phyloP scores from a whole-genome alignment of 2,329 filamentous ascomycete species.

The Fusarium sp. region DNA sequence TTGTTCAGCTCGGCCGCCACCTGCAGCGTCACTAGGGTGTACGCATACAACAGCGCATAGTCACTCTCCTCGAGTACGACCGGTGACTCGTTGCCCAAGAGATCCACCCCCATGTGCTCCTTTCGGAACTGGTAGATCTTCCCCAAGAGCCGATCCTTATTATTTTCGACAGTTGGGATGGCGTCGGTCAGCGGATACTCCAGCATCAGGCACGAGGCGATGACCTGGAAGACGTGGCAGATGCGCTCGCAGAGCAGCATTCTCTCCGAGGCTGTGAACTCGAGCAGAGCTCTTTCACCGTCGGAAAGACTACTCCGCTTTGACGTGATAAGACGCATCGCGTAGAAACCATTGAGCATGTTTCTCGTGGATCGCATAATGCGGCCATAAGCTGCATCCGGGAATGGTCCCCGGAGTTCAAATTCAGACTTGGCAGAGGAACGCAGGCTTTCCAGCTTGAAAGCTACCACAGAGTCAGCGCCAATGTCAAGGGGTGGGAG shows the following conservation, averaged over 20 bases:
- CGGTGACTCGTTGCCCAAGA: slow-evolving; percentile 41
- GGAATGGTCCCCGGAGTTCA: slow-evolving; percentile 88
- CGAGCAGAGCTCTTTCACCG: slow-evolving; percentile 84
- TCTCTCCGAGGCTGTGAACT: slow-evolving; percentile 83
- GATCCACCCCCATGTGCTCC: slow-evolving; percentile 62
- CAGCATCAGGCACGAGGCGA: slow-evolving; percentile 93
- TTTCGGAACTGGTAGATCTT: slow-evolving; percentile 90
- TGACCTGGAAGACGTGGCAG: slow-evolving; percentile 86
- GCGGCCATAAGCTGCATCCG: slow-evolving; percentile 75
- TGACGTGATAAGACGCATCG: slow-evolving; percentile 92
- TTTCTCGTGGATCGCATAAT: slow-evolving; percentile 84
- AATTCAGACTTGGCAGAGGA: slow-evolving; percentile 85
- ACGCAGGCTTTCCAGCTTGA: slow-evolving; percentile 79
- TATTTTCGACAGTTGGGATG: slow-evolving; percentile 83
- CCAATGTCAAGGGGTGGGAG: too few species aligned
- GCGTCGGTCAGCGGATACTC: slow-evolving; percentile 94
- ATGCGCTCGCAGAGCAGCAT: slow-evolving; percentile 87
- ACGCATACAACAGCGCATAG: slow-evolving; percentile 93
- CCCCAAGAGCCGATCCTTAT: slow-evolving; percentile 84
- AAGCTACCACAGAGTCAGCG: slow-evolving; percentile 54
- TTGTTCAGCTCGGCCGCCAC: slow-evolving; percentile 73
- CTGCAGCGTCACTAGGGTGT: slow-evolving; percentile 77
- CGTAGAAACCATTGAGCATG: slow-evolving; percentile 93
- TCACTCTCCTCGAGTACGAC: slow-evolving; percentile 76
- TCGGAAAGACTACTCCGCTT: slow-evolving; percentile 81